Base-by-base conservation (phyloP, 306 rosid genomes). In the Acacia melanoxylon region DNA sequence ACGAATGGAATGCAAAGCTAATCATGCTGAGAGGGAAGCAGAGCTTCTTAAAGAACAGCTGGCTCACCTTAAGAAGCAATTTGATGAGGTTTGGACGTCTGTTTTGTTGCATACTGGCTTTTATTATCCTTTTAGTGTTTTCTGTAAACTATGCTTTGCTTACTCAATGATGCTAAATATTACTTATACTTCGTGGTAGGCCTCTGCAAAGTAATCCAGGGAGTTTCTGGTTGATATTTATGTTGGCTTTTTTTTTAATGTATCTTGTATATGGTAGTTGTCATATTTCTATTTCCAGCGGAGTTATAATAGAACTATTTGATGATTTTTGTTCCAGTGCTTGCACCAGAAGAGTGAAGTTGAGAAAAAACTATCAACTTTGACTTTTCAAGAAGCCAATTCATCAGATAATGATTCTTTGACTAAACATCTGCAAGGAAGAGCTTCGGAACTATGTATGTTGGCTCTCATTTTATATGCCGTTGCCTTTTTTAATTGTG, bases 391-490 rank as follows among this genome's bases (percentile, higher is more conserved):
- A 80, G 93, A 93, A 84, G 90, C 76, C 76, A 44, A 81, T 80
- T 78, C 87, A 80, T 62, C 90, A 2, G 90, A 86, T 51, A 74
- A 78, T 83, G 69, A 84, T 84, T 75, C 73, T 78, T 85, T 95
- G 86, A 86, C 93, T 67, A 95, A 93, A 83, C 90, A 92, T 84
- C 85, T 95, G 83, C 99, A 95, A 95, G 40, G 93, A 93, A 80
- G 97, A 93, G 86, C 97, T 95, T 80, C 91, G 87, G 51, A 91
- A 85, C 87, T 93, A 84, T 79, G 99, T 95, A 86, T 79, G 99
- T 83, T 76, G 81, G 54, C 67, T 63, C 81, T 79, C 74, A 62
- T 61, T 72, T 33, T 86, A 69, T 46, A 42, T 69, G 46, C 19
- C 31, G 72, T 42, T 69, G 25, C 48, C 61, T 24, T 48, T 78